A percentile compares a stretch with the other conserved stretches of the same genome.
phyloP scores from a whole-genome alignment of 2,329 filamentous ascomycete species.

The Onygenales sp. region DNA sequence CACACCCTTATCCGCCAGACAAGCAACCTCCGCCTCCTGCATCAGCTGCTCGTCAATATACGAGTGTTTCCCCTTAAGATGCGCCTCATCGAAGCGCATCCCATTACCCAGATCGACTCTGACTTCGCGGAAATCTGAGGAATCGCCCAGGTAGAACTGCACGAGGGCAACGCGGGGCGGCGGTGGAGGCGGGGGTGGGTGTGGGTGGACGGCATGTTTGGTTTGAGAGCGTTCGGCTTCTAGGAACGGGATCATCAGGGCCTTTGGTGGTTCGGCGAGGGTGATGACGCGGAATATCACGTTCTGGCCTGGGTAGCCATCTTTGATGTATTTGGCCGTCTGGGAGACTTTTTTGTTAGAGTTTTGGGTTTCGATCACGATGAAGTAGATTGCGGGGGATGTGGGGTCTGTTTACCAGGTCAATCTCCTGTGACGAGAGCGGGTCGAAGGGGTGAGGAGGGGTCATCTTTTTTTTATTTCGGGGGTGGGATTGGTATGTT shows the following conservation, averaged over 20 bases:
- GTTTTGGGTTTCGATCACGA: neutral
- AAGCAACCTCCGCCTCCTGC: conserved; percentile 39
- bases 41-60: conserved; percentile 42
- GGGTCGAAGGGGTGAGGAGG: conserved; percentile 7
- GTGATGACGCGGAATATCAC: conserved; percentile 41
- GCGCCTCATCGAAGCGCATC: conserved; percentile 18
- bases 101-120: conserved; percentile 6
- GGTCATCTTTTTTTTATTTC: neutral
- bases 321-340: neutral
- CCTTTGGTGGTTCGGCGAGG: conserved; percentile 42
- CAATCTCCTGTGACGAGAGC: conserved; percentile 8
- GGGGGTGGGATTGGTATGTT: too few species aligned
- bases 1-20: conserved; percentile 34
- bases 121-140: conserved; percentile 10
- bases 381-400: neutral
- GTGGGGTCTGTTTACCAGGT: neutral
- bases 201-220: conserved; percentile 15
- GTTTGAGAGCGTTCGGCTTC: conserved; percentile 34
- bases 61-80: conserved; percentile 35
- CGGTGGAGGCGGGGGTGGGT: neutral
- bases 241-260: conserved; percentile 37
- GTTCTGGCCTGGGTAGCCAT: conserved; percentile 1
- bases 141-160: conserved; percentile 19
- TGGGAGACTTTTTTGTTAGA: neutral
- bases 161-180: conserved; percentile 30